Conservation (phyloP, 257 asterid genomes). For the Henckelia pumila region DNA sequence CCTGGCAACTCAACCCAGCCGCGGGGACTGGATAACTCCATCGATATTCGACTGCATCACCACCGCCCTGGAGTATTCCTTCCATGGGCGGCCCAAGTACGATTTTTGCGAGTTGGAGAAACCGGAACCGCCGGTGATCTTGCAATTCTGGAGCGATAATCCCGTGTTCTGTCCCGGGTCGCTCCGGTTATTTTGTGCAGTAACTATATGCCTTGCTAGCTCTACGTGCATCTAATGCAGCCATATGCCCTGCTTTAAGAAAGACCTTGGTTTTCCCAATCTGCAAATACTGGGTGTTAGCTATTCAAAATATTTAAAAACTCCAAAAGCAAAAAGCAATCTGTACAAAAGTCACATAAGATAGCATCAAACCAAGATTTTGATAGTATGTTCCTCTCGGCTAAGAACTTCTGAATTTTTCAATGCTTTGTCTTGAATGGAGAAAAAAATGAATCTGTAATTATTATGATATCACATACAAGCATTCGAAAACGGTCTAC, state of each 20-base stretch:
- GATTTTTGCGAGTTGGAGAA: constrained; percentile 31
- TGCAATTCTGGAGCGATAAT: constrained; percentile 56
- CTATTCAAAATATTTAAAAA: constrained; percentile 10
- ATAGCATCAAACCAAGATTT: not conserved
- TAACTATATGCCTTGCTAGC: too few relatives aligned
- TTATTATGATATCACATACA: constrained; percentile 35
- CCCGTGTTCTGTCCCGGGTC: constrained; percentile 79
- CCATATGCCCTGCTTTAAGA: constrained; percentile 99
- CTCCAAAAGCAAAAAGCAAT: constrained; percentile 22
- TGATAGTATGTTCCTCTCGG: not conserved
- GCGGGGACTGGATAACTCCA: constrained; percentile 33
- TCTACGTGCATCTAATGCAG: constrained; percentile 88
- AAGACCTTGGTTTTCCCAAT: constrained; percentile 92
- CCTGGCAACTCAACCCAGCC: constrained; percentile 84
- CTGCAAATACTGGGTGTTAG: constrained; percentile 35
- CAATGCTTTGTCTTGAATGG: constrained; percentile 15
- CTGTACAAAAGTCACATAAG: constrained; percentile 33
- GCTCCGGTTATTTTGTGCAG: too few relatives aligned
- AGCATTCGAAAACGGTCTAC: constrained; percentile 90
- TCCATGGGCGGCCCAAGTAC: constrained; percentile 72
- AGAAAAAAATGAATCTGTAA: constrained; percentile 19
- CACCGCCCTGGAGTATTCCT: constrained; percentile 51
- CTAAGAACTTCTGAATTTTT: constrained; percentile 7
- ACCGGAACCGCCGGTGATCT: constrained; percentile 42
- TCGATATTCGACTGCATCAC: constrained; percentile 67